These are phyloP conservation scores for Emergomyces pasteurianus DNA, from an alignment of 2,329 filamentous ascomycete genomes.

Conservation along the genomic window DNA sequence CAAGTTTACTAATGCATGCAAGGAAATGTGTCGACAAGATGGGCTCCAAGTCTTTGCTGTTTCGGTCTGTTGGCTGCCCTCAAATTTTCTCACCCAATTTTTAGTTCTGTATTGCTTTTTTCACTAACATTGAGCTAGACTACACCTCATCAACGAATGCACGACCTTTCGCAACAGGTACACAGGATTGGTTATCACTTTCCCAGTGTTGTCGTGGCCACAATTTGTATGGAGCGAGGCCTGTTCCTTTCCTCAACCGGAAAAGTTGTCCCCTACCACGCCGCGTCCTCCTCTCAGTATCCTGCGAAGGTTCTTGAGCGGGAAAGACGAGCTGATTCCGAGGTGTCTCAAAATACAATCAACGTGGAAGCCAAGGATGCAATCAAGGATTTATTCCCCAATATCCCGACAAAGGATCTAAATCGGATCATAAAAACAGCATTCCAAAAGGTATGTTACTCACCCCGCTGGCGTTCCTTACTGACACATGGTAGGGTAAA, in stretches of 20 bases:
- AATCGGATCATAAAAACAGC: slow-evolving; percentile 48
- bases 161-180: slow-evolving; percentile 47
- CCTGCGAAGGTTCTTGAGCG: slow-evolving; percentile 2
- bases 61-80: slow-evolving; percentile 38
- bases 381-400: slow-evolving; percentile 51
- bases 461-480: slow-evolving; percentile 6
- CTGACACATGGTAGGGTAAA: slow-evolving; percentile 34
- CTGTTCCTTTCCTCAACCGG: slow-evolving; percentile 35
- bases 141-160: slow-evolving; percentile 37
- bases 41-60: slow-evolving; percentile 46
- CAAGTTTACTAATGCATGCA: slow-evolving; percentile 46
- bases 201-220: slow-evolving; percentile 45
- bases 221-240: slow-evolving; percentile 40
- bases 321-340: slow-evolving; percentile 17
- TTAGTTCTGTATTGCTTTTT: neutral
- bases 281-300: slow-evolving; percentile 15
- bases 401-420: slow-evolving; percentile 47
- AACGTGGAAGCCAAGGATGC: slow-evolving; percentile 47
- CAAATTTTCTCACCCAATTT: neutral
- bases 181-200: slow-evolving; percentile 54
- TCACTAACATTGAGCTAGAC: slow-evolving; percentile 25
- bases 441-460: slow-evolving; percentile 42
- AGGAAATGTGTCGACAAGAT: slow-evolving; percentile 46
- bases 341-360: slow-evolving; percentile 33
- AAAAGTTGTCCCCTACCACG: slow-evolving; percentile 33